These are phyloP conservation scores for Teratosphaeria nubilosa DNA, from an alignment of 2,329 filamentous ascomycete species.

Conservation along the genomic window DNA sequence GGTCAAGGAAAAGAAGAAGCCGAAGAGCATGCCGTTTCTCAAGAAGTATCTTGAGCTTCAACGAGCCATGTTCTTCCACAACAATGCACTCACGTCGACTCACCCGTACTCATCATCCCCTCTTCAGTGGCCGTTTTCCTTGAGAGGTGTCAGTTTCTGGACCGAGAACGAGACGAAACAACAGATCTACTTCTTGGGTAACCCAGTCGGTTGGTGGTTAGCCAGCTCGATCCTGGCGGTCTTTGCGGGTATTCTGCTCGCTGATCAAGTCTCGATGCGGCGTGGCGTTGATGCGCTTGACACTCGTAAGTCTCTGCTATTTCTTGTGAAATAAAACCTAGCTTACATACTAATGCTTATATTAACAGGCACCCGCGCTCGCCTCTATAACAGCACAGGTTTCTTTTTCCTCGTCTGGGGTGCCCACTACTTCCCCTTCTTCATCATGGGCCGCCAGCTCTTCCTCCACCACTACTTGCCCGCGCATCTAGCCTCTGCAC, in stretches of 20 bases:
- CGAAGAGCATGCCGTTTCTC: conserved; percentile 79
- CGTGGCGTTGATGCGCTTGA: conserved; percentile 90
- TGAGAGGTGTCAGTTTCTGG: conserved; percentile 98
- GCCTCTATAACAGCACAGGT: conserved; percentile 94
- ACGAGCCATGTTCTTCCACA: conserved; percentile 98
- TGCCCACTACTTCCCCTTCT: conserved; percentile 95
- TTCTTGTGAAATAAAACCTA: not conserved
- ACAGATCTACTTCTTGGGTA: conserved; percentile 98
- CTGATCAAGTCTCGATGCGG: conserved; percentile 86
- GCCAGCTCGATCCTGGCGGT: conserved; percentile 85
- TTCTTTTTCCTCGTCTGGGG: conserved; percentile 99
- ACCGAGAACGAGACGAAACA: conserved; percentile 88
- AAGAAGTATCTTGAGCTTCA: conserved; percentile 95
- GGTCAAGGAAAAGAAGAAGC: conserved; percentile 62
- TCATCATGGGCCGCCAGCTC: conserved; percentile 92
- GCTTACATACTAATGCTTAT: not conserved
- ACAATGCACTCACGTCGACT: conserved; percentile 92
- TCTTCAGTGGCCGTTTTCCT: conserved; percentile 94
- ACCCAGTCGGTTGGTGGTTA: conserved; percentile 96
- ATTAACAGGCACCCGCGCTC: conserved; percentile 66
- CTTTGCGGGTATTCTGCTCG: conserved; percentile 80
- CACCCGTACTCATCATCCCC: conserved; percentile 93
- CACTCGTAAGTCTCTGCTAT: conserved; percentile 57
- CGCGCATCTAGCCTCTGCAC: conserved; percentile 78
- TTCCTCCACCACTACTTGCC: conserved; percentile 98